Base-by-base conservation (phyloP, 805 yeast species). In the Kazachstania taianensis region DNA sequence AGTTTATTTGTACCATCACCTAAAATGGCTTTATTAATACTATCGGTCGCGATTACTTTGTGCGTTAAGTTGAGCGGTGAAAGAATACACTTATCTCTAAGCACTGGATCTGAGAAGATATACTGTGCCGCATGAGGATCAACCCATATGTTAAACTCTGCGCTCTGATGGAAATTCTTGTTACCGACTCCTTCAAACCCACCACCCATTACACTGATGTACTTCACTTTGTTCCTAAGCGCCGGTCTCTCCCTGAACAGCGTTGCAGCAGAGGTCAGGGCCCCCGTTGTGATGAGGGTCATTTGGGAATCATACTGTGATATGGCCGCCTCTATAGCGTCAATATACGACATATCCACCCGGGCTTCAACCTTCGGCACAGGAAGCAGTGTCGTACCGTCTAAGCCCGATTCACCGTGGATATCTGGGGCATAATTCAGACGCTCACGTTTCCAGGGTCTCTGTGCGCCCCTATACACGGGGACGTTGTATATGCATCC, bases 161-260 rank as follows among this genome's bases (percentile, higher is more conserved):
- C 75, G 32, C 64, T 66, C 14, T 61, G 57, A 4, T 75, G 67
- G 37, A 60, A 48, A 46, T 75, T 75, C 2, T 78, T 75, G 27
- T 59, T 59, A 6, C 70, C 64, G 13, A 61, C 57, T 22, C 53
- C 52, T 20, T 50, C 42, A 8, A 72, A 70, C 4, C 44, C 41
- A 2, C 94, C 94, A 10, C 94, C 94, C 94, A 85, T 83, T 15
- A 81, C 68, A 9, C 81, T 65, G 13, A 85, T 54, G 35, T 59
- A 67, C 35, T 66, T 67, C 35, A 85, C 63, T 35, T 68, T 63
- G 2, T 54, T 30, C 38, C 61, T 67, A 12, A 72, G 47, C 15
- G 72, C 70, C 1, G 94, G 94, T 45, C 70, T 68, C 29, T 57
- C 57, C 18, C 53, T 44, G 25, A 81, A 64, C 27, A 85, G 60